phyloP scores from a whole-genome alignment of 257 asterid species.

The Jaltomata sinuosa region DNA sequence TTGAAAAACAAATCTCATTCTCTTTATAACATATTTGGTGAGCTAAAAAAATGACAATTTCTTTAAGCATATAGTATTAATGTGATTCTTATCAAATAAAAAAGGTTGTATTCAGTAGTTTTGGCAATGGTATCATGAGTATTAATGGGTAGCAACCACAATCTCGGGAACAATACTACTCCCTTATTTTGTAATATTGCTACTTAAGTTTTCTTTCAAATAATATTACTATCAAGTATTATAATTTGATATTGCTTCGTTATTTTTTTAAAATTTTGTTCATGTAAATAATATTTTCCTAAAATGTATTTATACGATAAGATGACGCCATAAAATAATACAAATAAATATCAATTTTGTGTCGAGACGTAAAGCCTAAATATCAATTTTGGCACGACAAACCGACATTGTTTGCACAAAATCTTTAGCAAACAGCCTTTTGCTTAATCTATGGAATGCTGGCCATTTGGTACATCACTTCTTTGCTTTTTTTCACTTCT shows the following conservation, averaged over 20 bases:
- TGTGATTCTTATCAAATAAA: neutral
- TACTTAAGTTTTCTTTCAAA: no score
- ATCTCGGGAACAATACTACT: neutral
- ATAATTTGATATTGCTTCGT: no score
- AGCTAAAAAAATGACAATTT: no score
- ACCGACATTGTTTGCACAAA: neutral
- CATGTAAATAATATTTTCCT: no score
- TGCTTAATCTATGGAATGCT: neutral
- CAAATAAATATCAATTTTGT: neutral
- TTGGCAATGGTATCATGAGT: neutral
- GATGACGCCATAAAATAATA: no score
- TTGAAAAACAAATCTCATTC: no score
- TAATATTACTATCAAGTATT: no score
- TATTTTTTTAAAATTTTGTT: no score
- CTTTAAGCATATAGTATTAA: neutral
- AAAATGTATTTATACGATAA: no score
- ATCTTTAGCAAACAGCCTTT: neutral
- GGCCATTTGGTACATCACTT: neutral
- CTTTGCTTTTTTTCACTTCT: neutral
- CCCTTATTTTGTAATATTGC: no score
- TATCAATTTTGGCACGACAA: no score
- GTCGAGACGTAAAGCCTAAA: neutral
- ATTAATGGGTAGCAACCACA: neutral
- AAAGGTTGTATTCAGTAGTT: neutral
- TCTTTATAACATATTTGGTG: no score